Evolutionary conservation across 2,329 filamentous ascomycete genomes (phyloP).

Genomic region (Exophiala mesophila): DNA sequence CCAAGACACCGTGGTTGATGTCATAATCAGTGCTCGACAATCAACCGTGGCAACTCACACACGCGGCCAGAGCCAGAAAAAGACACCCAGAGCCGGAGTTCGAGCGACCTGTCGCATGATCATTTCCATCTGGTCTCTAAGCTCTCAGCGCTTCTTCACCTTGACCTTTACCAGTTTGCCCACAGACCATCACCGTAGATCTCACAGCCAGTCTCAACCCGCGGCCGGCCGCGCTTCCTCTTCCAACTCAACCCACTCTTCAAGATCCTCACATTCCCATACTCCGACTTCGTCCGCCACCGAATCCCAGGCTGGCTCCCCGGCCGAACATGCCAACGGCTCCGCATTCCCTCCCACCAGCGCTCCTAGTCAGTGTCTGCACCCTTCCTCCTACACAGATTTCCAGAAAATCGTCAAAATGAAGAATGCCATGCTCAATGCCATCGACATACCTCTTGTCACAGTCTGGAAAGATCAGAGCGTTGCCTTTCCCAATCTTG

Average conservation of each 20-base stretch:
- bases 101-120: constrained; percentile 67
- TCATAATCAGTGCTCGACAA: constrained; percentile 55
- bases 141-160: constrained; percentile 65
- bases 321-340: constrained; percentile 49
- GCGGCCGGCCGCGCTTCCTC: constrained; percentile 15
- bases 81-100: constrained; percentile 36
- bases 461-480: constrained; percentile 78
- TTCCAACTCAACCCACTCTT: constrained; percentile 17
- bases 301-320: constrained; percentile 45
- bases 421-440: constrained; percentile 73
- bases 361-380: constrained; percentile 53
- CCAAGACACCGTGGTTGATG: constrained; percentile 61
- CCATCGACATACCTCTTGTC: constrained; percentile 67
- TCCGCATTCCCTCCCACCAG: constrained; percentile 62
- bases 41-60: constrained; percentile 32
- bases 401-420: constrained; percentile 69
- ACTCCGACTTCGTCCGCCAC: constrained; percentile 28
- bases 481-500: constrained; percentile 68
- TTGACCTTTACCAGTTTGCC: constrained; percentile 61
- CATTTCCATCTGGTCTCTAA: constrained; percentile 67
- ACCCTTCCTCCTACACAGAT: constrained; percentile 58
- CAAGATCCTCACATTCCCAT: constrained; percentile 23
- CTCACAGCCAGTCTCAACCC: constrained; percentile 1
- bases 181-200: constrained; percentile 42
- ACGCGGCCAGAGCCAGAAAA: constrained; percentile 27